Percentiles rank a stretch among this genome's conserved stretches.
These are phyloP conservation scores for Ilex aquifolium DNA, from an alignment of 257 asterid genomes.

Conservation along the genomic window DNA sequence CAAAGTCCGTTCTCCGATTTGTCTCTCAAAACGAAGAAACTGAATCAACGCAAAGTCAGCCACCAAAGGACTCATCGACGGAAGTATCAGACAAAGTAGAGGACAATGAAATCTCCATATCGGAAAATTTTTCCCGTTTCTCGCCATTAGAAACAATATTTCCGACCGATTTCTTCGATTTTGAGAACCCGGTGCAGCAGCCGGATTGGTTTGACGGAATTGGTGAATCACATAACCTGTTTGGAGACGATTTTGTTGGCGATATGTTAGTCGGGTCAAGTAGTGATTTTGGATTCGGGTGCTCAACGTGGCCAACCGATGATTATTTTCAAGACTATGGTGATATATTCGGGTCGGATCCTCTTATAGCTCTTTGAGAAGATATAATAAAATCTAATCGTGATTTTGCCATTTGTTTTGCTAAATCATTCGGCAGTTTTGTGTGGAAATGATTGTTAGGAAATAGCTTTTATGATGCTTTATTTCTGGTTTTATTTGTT, in stretches of 20 bases:
- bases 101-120: not conserved
- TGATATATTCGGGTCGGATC: slow-evolving; percentile 5
- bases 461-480: too few species aligned
- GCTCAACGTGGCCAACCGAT: not conserved
- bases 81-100: not conserved
- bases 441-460: not conserved
- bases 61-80: not conserved
- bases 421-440: not conserved
- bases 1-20: slow-evolving; percentile 47
- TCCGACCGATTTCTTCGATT: not conserved
- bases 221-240: not conserved
- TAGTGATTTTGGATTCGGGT: not conserved
- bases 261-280: not conserved
- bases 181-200: not conserved
- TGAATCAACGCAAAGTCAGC: slow-evolving; percentile 1
- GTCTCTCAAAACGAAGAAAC: slow-evolving; percentile 18
- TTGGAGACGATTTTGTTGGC: not conserved
- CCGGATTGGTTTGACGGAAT: not conserved
- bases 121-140: not conserved
- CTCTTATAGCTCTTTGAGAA: not conserved
- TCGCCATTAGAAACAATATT: not conserved
- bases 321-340: not conserved
- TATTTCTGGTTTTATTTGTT: too few species aligned
- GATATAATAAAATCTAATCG: too few species aligned
- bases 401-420: not conserved